Evolutionary conservation across 176 grass and related monocot genomes (phyloP).

Genomic region (Avena sativa): DNA sequence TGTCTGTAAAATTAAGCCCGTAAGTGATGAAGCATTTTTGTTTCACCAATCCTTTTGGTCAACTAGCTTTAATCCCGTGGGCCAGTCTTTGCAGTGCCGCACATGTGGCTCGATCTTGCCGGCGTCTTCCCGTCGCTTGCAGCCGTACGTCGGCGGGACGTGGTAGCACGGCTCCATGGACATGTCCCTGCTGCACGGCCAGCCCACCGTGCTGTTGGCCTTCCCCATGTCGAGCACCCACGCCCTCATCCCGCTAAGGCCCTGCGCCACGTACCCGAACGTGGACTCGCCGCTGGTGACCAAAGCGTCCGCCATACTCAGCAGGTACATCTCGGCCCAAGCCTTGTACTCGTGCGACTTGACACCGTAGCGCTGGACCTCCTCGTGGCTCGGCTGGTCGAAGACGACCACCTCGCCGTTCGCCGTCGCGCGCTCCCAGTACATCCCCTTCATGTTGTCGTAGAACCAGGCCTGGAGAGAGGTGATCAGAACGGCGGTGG

Average conservation of each 20-base stretch:
- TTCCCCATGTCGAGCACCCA: slow-evolving; percentile 42
- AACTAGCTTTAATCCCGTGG: slow-evolving; percentile 57
- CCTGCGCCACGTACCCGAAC: slow-evolving; percentile 44
- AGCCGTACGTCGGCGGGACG: slow-evolving; percentile 30
- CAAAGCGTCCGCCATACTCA: slow-evolving; percentile 44
- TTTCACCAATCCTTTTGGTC: not conserved
- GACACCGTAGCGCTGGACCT: slow-evolving; percentile 38
- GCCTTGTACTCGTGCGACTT: slow-evolving; percentile 24
- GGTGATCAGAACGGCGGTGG: too few species aligned
- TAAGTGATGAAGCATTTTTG: too few species aligned
- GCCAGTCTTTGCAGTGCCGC: slow-evolving; percentile 50
- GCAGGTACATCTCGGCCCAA: slow-evolving; percentile 52
- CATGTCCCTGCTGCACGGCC: slow-evolving; percentile 37
- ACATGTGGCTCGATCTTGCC: slow-evolving; percentile 45
- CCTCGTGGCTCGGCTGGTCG: slow-evolving; percentile 54
- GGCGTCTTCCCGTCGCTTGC: slow-evolving; percentile 13
- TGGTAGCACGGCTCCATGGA: slow-evolving; percentile 70
- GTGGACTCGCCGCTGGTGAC: slow-evolving; percentile 46
- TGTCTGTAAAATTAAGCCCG: too few species aligned
- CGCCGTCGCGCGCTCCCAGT: not conserved
- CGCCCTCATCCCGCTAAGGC: slow-evolving; percentile 42
- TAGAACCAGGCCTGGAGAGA: too few species aligned
- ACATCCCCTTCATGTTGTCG: too few species aligned
- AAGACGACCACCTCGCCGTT: slow-evolving; percentile 44
- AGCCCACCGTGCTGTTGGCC: slow-evolving; percentile 4